Conservation (phyloP, 2,329 filamentous ascomycete genomes). For the Pseudonectria foliicola region DNA sequence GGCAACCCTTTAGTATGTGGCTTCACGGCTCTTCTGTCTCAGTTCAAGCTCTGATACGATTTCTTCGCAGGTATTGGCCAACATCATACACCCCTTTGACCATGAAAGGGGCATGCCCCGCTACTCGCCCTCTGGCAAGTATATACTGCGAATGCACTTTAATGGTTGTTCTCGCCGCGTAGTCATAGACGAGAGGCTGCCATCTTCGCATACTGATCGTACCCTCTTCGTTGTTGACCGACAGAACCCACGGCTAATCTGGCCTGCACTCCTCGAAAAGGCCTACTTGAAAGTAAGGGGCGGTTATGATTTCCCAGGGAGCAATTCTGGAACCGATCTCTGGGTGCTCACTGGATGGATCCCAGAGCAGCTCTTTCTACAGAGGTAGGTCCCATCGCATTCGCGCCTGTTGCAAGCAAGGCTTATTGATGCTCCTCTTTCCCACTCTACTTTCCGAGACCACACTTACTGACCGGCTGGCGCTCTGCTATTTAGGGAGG, state of each 20-base stretch:
- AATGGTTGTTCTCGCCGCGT: conserved; percentile 89
- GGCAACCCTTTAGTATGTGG: conserved; percentile 58
- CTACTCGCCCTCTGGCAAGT: conserved; percentile 75
- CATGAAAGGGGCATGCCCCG: conserved; percentile 46
- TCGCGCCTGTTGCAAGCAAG: no score
- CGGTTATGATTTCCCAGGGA: conserved; percentile 95
- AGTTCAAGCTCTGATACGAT: conserved; percentile 2
- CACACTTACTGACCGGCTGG: conserved; percentile 1
- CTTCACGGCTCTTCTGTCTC: neutral
- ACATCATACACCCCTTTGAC: conserved; percentile 71
- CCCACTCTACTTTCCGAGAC: neutral
- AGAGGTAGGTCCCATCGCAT: no score
- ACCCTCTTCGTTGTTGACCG: conserved; percentile 84
- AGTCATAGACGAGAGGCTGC: conserved; percentile 81
- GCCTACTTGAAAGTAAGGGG: conserved; percentile 93
- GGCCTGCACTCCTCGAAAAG: conserved; percentile 91
- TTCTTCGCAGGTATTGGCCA: conserved; percentile 53
- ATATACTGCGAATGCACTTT: conserved; percentile 87
- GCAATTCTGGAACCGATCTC: conserved; percentile 91
- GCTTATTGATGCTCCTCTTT: conserved; percentile 1
- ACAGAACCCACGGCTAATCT: conserved; percentile 71
- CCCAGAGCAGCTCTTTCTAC: conserved; percentile 87
- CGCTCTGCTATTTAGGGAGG: conserved; percentile 48
- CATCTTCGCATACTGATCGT: conserved; percentile 65
- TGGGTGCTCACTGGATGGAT: conserved; percentile 95